phyloP scores from a whole-genome alignment of 164 flowering plant species.

The Magnolia officinalis region DNA sequence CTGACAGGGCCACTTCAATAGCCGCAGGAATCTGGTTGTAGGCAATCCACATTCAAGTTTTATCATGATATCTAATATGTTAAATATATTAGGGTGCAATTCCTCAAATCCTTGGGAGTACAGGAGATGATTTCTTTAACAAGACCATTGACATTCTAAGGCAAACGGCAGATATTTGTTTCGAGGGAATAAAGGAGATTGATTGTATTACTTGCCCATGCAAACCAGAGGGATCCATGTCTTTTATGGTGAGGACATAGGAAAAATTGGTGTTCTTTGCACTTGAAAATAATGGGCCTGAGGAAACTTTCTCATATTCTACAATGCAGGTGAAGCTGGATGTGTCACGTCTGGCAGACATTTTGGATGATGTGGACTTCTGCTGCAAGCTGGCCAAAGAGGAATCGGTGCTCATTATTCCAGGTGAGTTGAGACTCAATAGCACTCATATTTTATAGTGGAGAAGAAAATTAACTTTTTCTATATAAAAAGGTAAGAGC shows the following conservation, averaged over 20 bases:
- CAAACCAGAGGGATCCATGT: conserved; percentile 79
- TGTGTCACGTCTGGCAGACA: conserved; percentile 47
- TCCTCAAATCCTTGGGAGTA: conserved; percentile 56
- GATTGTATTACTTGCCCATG: conserved; percentile 24
- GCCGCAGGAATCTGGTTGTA: no score
- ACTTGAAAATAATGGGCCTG: not conserved
- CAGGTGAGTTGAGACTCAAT: conserved; percentile 40
- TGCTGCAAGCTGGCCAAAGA: conserved; percentile 78
- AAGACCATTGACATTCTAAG: conserved; percentile 41
- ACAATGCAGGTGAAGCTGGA: conserved; percentile 58
- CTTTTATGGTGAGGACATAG: conserved; percentile 57
- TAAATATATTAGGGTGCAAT: conserved; percentile 74
- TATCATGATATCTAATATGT: not conserved
- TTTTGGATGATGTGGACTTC: conserved; percentile 75
- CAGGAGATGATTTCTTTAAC: conserved; percentile 52
- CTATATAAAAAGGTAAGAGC: no score
- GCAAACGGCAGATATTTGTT: conserved; percentile 48
- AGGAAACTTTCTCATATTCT: not conserved
- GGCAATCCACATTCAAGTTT: not conserved
- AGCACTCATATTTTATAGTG: not conserved
- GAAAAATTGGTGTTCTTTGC: not conserved
- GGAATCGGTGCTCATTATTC: conserved; percentile 73
- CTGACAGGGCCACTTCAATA: no score
- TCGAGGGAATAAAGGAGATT: conserved; percentile 36
- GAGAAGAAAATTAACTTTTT: not conserved